Conservation (phyloP, 768 basidiomycete species). For the Serendipita vermifera region DNA sequence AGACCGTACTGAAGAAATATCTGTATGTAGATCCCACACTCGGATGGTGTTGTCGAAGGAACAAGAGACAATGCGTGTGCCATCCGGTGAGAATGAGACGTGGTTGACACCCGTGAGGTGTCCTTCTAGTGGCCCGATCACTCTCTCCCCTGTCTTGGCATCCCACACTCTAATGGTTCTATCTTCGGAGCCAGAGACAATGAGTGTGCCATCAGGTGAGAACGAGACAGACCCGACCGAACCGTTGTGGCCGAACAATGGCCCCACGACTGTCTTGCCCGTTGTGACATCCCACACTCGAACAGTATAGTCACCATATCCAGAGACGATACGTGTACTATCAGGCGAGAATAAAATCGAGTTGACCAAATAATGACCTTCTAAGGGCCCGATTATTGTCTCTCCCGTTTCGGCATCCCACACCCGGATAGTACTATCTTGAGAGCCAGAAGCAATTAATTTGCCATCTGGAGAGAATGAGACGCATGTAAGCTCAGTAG, state of each 20-base stretch:
- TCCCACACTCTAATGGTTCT: conserved; percentile 23
- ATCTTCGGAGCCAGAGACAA: conserved; percentile 24
- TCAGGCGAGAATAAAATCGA: conserved; percentile 21
- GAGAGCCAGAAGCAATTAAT: conserved; percentile 22
- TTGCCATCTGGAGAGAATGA: conserved; percentile 22
- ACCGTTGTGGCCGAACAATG: conserved; percentile 20
- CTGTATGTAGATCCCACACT: conserved; percentile 21
- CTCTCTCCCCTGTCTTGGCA: conserved; percentile 19
- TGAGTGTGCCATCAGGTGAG: conserved; percentile 20
- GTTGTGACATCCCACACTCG: conserved; percentile 25
- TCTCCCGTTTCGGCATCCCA: conserved; percentile 21
- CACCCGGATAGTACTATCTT: conserved; percentile 22
- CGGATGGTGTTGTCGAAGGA: conserved; percentile 22
- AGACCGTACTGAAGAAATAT: no score
- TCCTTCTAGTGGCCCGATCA: conserved; percentile 18
- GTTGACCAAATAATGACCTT: conserved; percentile 13
- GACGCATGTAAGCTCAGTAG: conserved; percentile 19
- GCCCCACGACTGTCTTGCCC: conserved; percentile 21
- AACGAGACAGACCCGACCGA: conserved; percentile 21
- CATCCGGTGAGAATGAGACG: conserved; percentile 23
- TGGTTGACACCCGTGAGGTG: conserved; percentile 22
- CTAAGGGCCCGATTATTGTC: conserved; percentile 10
- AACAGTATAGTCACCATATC: conserved; percentile 19
- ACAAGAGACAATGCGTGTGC: conserved; percentile 21
- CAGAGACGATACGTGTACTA: conserved; percentile 22